Evolutionary conservation across 2,329 filamentous ascomycete species (phyloP).

Genomic region (Colletotrichum chrysophilum): DNA sequence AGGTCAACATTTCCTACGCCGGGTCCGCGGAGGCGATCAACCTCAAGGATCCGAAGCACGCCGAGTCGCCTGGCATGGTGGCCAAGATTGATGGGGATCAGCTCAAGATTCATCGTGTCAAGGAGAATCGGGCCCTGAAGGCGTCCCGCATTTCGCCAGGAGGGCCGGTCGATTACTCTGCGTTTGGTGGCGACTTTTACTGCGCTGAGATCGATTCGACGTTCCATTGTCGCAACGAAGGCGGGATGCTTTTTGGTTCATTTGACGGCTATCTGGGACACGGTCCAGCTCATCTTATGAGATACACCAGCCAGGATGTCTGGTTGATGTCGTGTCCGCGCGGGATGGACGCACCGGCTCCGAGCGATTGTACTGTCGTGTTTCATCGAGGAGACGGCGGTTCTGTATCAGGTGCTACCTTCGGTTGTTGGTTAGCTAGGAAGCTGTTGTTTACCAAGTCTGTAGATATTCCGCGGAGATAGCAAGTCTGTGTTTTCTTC

Average conservation of each 20-base stretch:
- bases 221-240: conserved; percentile 36
- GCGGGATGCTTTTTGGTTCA: conserved; percentile 43
- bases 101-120: conserved; percentile 28
- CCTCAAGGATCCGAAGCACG: conserved; percentile 22
- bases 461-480: background rate
- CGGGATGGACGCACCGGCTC: conserved; percentile 44
- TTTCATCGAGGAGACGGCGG: conserved; percentile 32
- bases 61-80: conserved; percentile 27
- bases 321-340: conserved; percentile 42
- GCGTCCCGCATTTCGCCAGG: background rate
- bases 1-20: conserved; percentile 34
- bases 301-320: conserved; percentile 41
- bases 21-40: conserved; percentile 27
- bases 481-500: background rate
- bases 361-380: conserved; percentile 47
- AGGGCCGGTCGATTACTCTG: conserved; percentile 24
- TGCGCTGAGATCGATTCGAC: conserved; percentile 40
- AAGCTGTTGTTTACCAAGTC: conserved; percentile 8
- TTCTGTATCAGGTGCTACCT: conserved; percentile 29
- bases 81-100: conserved; percentile 34
- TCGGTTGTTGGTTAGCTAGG: conserved; percentile 47
- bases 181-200: conserved; percentile 36
- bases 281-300: conserved; percentile 41
- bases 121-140: conserved; percentile 23
- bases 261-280: conserved; percentile 46